Percentiles rank a stretch among this genome's conserved stretches.
phyloP scores from a whole-genome alignment of 2,329 filamentous ascomycete species.

The Arthrocladium fulminans region DNA sequence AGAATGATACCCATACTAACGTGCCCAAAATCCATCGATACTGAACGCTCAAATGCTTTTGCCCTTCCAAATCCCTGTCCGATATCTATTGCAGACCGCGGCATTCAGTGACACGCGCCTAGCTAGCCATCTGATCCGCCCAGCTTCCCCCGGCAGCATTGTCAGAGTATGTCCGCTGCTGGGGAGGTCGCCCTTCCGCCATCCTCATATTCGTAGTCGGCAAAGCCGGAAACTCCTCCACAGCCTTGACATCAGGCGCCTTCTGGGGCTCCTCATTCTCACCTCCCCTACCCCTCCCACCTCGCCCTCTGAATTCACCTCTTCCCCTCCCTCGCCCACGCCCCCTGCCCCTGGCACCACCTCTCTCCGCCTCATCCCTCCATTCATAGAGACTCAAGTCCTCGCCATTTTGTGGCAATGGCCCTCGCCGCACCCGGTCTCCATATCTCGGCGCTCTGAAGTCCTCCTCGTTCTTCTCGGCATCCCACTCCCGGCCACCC shows the following conservation, averaged over 20 bases:
- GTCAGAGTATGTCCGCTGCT: slow-evolving; percentile 2
- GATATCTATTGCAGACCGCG: neutral
- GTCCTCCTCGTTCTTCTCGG: slow-evolving; percentile 51
- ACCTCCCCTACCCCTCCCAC: neutral
- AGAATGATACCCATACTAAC: slow-evolving; percentile 3
- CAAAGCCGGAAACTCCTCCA: slow-evolving; percentile 21
- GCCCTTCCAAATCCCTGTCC: no score
- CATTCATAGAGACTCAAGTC: slow-evolving; percentile 21
- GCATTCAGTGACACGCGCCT: neutral
- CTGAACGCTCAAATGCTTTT: neutral
- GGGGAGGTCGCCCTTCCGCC: neutral
- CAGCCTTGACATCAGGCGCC: slow-evolving; percentile 14
- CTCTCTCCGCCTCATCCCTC: slow-evolving; percentile 16
- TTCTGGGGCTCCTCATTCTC: slow-evolving; percentile 3
- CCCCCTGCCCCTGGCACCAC: slow-evolving; percentile 14
- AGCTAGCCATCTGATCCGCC: slow-evolving; percentile 21
- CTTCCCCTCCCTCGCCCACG: slow-evolving; percentile 13
- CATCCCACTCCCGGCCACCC: slow-evolving; percentile 54
- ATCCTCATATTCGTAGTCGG: slow-evolving; percentile 9
- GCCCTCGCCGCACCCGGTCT: slow-evolving; percentile 8
- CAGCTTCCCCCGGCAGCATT: slow-evolving; percentile 18
- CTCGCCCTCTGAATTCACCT: slow-evolving; percentile 4
- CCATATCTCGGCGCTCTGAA: slow-evolving; percentile 23
- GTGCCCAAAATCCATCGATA: neutral
- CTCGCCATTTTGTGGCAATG: slow-evolving; percentile 12